These are phyloP conservation scores for Stropharia rugosoannulata DNA, from an alignment of 768 basidiomycete species.

Conservation along the genomic window DNA sequence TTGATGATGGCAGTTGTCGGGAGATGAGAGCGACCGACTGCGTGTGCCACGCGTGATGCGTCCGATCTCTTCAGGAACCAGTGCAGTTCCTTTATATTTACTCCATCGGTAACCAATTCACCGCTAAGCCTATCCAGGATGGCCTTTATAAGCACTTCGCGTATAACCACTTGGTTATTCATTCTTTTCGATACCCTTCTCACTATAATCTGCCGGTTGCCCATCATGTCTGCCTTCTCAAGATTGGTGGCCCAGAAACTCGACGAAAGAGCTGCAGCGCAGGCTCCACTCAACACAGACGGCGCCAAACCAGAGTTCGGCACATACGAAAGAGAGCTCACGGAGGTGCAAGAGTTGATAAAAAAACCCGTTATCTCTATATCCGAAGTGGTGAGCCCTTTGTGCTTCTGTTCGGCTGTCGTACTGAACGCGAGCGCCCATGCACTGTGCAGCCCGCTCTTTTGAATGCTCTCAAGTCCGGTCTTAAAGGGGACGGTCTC, in stretches of 20 bases:
- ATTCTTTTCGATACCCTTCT: slow-evolving; percentile 5
- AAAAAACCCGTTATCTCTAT: slow-evolving; percentile 23
- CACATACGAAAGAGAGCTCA: slow-evolving; percentile 22
- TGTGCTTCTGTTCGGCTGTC: not conserved
- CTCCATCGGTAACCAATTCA: not conserved
- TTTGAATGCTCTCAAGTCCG: slow-evolving; percentile 44
- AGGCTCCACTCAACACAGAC: slow-evolving; percentile 32
- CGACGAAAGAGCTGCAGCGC: slow-evolving; percentile 22
- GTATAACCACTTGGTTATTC: not conserved
- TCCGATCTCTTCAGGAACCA: not conserved
- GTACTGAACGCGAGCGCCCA: not conserved
- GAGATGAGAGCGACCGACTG: slow-evolving; percentile 2
- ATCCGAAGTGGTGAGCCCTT: slow-evolving; percentile 28
- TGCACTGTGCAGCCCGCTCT: slow-evolving; percentile 51
- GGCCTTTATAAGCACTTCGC: not conserved
- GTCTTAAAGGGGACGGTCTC: slow-evolving; percentile 32
- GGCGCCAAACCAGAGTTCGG: slow-evolving; percentile 26
- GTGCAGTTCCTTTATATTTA: no score
- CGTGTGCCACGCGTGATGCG: not conserved
- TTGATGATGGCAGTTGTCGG: not conserved
- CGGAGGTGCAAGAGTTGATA: slow-evolving; percentile 28
- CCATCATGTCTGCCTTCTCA: slow-evolving; percentile 21
- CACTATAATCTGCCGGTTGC: slow-evolving; percentile 4
- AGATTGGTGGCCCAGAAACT: slow-evolving; percentile 20
- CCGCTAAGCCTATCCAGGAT: not conserved